Evolutionary conservation across 768 basidiomycete genomes (phyloP), one percentile per base, ranked within the genome.

Genomic region (Suillus fuscotomentosus): DNA sequence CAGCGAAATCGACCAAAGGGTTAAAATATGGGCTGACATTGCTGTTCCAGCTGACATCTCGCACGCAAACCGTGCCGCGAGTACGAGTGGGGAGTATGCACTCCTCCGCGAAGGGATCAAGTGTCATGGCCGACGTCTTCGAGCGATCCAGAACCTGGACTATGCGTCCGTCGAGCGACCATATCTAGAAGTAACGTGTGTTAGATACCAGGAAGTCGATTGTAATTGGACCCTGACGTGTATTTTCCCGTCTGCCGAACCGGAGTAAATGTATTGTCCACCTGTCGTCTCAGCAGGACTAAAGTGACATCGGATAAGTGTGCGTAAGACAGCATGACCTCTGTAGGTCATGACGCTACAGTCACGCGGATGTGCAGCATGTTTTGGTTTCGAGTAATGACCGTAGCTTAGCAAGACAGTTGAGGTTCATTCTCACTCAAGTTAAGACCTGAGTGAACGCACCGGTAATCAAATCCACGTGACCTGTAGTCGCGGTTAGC

Each of bases 11-110:
- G 17, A 17, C 42, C 39, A 27, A 34, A 39, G 24, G 5, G 27
- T 24, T 22, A 31, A 31, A 39, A 10, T 10, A 27, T 42, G 24
- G 11, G 11, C 41, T 42, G 41, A 59, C 57, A 65, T 70, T 74
- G 90, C 91, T 81, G 86, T 86, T 94, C 97, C 97, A 99, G 72
- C 91, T 91, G 66, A 98, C 95, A 72, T 99, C 97, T 50, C 97
- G 88, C 4, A 98, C 95, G 66, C 91, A 92, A 31, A 81, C 80
- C 13, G 71, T 71, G 59, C 70, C 64, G 51, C 75, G 73, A 65
- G 71, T 50, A n/a, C 77, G 72, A 1, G 54, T 41, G 17, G 41
- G 39, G 22, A 65, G 68, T 10, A 73, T 72, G 1, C 77, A 76
- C 64, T 91, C 88, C 10, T 82, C 78, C 0, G 80, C 89, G 17